Evolutionary conservation across 2,329 filamentous ascomycete species (phyloP).

Genomic region (Mycosphaerella sp.): DNA sequence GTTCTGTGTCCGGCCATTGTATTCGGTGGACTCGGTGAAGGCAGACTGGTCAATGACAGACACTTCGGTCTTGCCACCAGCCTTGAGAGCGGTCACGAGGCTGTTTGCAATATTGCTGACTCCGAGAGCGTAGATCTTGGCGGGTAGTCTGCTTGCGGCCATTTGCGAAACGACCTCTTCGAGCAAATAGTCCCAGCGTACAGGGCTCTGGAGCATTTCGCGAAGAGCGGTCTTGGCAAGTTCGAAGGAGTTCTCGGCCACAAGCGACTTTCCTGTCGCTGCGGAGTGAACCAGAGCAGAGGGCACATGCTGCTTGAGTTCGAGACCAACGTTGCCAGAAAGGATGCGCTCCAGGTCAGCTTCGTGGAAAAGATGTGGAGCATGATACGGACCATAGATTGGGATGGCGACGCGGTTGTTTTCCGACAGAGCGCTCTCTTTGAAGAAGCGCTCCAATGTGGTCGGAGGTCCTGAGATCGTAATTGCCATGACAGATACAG

Average conservation of each 20-base stretch:
- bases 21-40: conserved; percentile 36
- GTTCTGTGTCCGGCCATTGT: conserved; percentile 44
- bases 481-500: conserved; percentile 52
- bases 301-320: conserved; percentile 40
- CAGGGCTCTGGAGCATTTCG: conserved; percentile 44
- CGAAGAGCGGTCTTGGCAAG: conserved; percentile 39
- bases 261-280: conserved; percentile 41
- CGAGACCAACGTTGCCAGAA: conserved; percentile 34
- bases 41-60: conserved; percentile 40
- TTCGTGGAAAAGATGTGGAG: conserved; percentile 48
- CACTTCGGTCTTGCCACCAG: conserved; percentile 42
- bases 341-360: conserved; percentile 49
- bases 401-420: conserved; percentile 49
- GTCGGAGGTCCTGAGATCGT: conserved; percentile 55
- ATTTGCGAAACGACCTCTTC: conserved; percentile 45
- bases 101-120: conserved; percentile 50
- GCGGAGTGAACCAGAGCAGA: conserved; percentile 43
- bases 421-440: conserved; percentile 43
- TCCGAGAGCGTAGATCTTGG: conserved; percentile 46
- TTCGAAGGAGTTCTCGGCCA: conserved; percentile 42
- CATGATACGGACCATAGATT: conserved; percentile 55
- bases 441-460: conserved; percentile 48
- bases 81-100: conserved; percentile 49
- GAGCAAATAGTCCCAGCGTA: conserved; percentile 46
- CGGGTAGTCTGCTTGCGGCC: conserved; percentile 37